A percentile compares a stretch with the other conserved stretches of the same genome.
Evolutionary conservation across 208 protist species (phyloP).

Genomic region (Phytomonas francai): DNA sequence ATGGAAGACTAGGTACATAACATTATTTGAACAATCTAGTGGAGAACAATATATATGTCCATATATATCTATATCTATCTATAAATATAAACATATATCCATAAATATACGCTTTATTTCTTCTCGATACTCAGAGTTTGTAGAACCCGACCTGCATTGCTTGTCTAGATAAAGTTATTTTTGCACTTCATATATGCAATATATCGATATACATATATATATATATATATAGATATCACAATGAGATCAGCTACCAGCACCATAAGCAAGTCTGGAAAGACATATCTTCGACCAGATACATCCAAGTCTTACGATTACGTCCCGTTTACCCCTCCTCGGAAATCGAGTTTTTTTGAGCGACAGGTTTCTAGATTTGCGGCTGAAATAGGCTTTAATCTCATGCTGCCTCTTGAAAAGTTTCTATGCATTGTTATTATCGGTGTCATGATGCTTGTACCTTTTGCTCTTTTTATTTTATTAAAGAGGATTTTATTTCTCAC

Average conservation of each 20-base stretch:
- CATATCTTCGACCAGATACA: conserved; percentile 56
- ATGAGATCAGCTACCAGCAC: conserved; percentile 16
- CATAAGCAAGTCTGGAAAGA: conserved; percentile 18
- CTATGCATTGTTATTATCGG: background rate
- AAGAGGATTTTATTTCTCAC: conserved; percentile 2
- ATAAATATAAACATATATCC: conserved; percentile 5
- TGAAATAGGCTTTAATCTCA: conserved; percentile 1
- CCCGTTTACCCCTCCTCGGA: conserved; percentile 8
- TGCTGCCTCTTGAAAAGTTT: background rate
- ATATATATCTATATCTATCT: background rate
- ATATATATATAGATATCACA: conserved; percentile 3
- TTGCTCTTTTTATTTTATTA: conserved; percentile 6
- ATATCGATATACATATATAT: conserved; percentile 2
- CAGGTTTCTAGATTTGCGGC: background rate
- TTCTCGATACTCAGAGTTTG: background rate
- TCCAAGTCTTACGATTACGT: conserved; percentile 71
- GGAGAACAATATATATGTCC: background rate
- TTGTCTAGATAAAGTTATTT: background rate
- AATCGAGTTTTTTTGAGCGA: conserved; percentile 1
- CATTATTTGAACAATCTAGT: background rate
- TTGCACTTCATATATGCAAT: conserved; percentile 7
- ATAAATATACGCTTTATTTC: conserved; percentile 10
- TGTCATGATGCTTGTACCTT: background rate
- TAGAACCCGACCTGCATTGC: background rate
- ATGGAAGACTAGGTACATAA: background rate